A percentile compares a stretch with the other conserved stretches of the same genome.
These are phyloP conservation scores for Fusarium sp. DNA, from an alignment of 2,329 filamentous ascomycete species.

Conservation along the genomic window DNA sequence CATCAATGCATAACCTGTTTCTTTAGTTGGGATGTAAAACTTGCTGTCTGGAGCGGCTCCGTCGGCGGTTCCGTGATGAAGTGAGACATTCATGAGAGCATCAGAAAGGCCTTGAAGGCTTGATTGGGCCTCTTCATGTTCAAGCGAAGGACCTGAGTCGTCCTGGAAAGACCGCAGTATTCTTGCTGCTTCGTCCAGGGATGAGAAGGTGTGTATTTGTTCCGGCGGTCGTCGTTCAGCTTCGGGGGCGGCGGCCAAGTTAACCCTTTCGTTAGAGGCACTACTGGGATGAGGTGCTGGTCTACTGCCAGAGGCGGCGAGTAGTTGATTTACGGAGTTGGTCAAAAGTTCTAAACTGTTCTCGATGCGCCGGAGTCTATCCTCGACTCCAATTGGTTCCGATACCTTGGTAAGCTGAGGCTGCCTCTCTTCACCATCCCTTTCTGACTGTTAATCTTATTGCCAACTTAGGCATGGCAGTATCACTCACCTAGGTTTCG, in stretches of 20 bases:
- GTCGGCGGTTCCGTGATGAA: background rate
- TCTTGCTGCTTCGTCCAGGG: background rate
- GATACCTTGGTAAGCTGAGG: background rate
- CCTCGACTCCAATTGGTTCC: background rate
- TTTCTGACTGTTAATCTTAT: background rate
- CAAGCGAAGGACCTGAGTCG: background rate
- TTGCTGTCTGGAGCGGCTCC: background rate
- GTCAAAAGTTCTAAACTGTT: background rate
- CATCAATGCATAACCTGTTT: background rate
- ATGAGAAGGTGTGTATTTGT: background rate
- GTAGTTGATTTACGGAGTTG: background rate
- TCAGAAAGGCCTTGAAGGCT: background rate
- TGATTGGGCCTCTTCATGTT: background rate
- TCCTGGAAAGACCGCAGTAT: background rate
- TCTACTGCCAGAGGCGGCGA: background rate
- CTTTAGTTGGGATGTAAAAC: background rate
- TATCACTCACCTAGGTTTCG: background rate
- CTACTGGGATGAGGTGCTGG: background rate
- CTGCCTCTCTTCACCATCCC: background rate
- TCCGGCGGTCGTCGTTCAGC: background rate
- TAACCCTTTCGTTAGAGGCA: background rate
- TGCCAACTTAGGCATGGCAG: background rate
- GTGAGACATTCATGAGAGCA: background rate
- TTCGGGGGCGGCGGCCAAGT: background rate
- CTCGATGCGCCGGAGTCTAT: background rate